Conservation (phyloP, 768 basidiomycete species). For the Coprinopsis cinerea region DNA sequence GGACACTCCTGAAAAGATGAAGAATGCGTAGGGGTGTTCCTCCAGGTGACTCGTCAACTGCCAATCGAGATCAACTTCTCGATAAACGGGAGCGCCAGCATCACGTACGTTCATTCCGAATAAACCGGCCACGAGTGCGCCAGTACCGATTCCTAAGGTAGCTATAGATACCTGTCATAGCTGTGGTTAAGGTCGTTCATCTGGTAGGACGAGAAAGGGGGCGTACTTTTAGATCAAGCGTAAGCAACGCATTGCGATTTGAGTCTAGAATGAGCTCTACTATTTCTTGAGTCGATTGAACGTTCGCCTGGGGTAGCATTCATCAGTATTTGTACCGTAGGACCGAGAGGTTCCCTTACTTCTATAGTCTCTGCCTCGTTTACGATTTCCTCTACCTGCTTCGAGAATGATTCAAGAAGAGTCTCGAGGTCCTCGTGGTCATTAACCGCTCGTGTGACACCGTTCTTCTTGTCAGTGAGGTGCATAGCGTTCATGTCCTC, state of each 20-base stretch:
- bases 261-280: slow-evolving; percentile 95
- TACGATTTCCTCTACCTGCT: slow-evolving; percentile 95
- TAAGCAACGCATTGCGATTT: slow-evolving; percentile 88
- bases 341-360: too few species aligned
- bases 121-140: slow-evolving; percentile 83
- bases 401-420: slow-evolving; percentile 89
- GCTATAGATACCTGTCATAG: slow-evolving; percentile 74
- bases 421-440: slow-evolving; percentile 95
- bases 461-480: slow-evolving; percentile 77
- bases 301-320: slow-evolving; percentile 63
- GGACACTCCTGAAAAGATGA: slow-evolving; percentile 54
- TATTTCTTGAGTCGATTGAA: slow-evolving; percentile 97
- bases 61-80: slow-evolving; percentile 12
- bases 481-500: slow-evolving; percentile 96
- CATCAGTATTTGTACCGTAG: too few species aligned
- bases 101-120: slow-evolving; percentile 93
- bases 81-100: slow-evolving; percentile 11
- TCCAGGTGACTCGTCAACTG: slow-evolving; percentile 77
- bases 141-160: slow-evolving; percentile 88
- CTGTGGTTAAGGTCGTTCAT: neutral
- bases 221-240: slow-evolving; percentile 83
- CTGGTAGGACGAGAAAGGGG: neutral
- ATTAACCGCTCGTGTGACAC: slow-evolving; percentile 47
- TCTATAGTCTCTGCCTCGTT: slow-evolving; percentile 87
- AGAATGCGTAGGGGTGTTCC: slow-evolving; percentile 67